Evolutionary conservation across 495 filamentous ascomycete genomes (phyloP).

Genomic region (Saxophila tyrrhenica): DNA sequence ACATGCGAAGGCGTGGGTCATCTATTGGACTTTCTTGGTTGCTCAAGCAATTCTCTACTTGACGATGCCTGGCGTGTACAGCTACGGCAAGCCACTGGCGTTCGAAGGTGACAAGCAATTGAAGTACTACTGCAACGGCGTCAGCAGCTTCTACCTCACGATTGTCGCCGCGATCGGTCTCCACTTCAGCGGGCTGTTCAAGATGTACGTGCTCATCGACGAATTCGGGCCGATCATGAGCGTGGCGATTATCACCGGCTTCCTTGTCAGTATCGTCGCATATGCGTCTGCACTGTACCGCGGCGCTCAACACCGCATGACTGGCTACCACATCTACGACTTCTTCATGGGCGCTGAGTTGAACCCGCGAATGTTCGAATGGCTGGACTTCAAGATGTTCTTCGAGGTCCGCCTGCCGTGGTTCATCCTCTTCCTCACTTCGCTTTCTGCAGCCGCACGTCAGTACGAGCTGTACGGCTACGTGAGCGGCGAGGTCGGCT

Average conservation of each 20-base stretch:
- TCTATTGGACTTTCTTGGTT: constrained; percentile 87
- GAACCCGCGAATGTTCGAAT: constrained; percentile 87
- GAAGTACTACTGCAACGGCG: constrained; percentile 83
- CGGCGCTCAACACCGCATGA: constrained; percentile 83
- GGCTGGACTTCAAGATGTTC: constrained; percentile 99
- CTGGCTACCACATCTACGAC: constrained; percentile 81
- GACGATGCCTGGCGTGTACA: constrained; percentile 69
- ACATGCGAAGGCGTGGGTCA: constrained; percentile 64
- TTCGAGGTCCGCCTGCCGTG: constrained; percentile 95
- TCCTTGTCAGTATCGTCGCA: constrained; percentile 63
- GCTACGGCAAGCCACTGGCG: constrained; percentile 74
- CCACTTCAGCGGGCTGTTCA: constrained; percentile 75
- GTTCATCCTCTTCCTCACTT: constrained; percentile 82
- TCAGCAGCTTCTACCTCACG: constrained; percentile 78
- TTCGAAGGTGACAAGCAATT: constrained; percentile 75
- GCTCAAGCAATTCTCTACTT: constrained; percentile 75
- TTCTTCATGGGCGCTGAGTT: constrained; percentile 99
- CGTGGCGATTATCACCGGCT: constrained; percentile 84
- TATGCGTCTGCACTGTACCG: constrained; percentile 74
- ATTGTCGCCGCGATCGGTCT: constrained; percentile 54
- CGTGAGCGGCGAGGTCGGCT: constrained; percentile 77
- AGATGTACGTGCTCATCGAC: constrained; percentile 86
- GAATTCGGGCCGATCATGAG: constrained; percentile 86
- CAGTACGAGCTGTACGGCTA: constrained; percentile 88
- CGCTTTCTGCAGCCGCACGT: constrained; percentile 63